These are phyloP conservation scores for Reticulascus tulasneorum DNA, from an alignment of 2,329 filamentous ascomycete species.

Conservation along the genomic window DNA sequence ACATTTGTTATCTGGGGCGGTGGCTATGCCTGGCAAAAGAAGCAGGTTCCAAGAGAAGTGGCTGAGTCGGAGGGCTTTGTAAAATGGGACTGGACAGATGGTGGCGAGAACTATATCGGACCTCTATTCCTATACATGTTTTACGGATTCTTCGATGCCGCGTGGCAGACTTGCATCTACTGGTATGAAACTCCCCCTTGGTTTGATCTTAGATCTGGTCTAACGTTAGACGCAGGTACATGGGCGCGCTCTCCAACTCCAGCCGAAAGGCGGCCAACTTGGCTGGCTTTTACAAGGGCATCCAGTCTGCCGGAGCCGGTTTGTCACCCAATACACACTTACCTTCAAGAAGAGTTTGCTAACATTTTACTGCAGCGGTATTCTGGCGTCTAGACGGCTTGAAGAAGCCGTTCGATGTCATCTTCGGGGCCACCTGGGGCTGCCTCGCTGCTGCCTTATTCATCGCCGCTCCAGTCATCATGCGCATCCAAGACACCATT, in stretches of 20 bases:
- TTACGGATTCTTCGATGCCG: slow-evolving; percentile 84
- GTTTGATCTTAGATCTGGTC: slow-evolving; percentile 39
- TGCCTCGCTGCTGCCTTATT: slow-evolving; percentile 70
- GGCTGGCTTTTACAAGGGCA: slow-evolving; percentile 76
- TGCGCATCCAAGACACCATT: slow-evolving; percentile 80
- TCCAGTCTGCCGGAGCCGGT: too few relatives aligned
- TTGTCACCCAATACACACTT: too few relatives aligned
- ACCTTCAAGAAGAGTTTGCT: too few relatives aligned
- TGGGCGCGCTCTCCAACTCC: slow-evolving; percentile 91
- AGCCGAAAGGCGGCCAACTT: slow-evolving; percentile 88
- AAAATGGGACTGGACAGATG: slow-evolving; percentile 60
- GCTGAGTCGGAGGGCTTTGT: slow-evolving; percentile 20
- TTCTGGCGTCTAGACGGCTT: slow-evolving; percentile 67
- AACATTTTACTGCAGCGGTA: slow-evolving; percentile 69
- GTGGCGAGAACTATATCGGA: slow-evolving; percentile 58
- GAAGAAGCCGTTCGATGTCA: slow-evolving; percentile 61
- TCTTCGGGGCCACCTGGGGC: slow-evolving; percentile 72
- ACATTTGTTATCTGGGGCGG: slow-evolving; percentile 81
- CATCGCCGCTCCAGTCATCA: slow-evolving; percentile 73
- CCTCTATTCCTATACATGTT: slow-evolving; percentile 89
- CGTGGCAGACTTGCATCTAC: slow-evolving; percentile 88
- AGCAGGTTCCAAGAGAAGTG: slow-evolving; percentile 48
- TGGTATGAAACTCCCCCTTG: slow-evolving; percentile 67
- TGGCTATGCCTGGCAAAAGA: slow-evolving; percentile 71
- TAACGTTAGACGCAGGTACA: slow-evolving; percentile 61